Evolutionary conservation across 345 rosid species (phyloP).

Genomic region (Syzygium oleosum): DNA sequence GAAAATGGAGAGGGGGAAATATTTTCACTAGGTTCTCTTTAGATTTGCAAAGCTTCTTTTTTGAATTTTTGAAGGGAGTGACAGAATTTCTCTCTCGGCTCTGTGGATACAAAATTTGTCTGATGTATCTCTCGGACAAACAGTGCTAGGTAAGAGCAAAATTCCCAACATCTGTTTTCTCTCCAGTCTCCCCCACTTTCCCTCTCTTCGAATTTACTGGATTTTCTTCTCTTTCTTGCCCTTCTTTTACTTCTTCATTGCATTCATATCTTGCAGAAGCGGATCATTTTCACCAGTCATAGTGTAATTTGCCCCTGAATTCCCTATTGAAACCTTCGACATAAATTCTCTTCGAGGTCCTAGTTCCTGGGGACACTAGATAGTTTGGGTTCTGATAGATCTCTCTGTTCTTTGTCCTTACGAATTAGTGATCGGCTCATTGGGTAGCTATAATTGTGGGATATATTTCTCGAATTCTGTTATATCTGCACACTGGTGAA

Average conservation of each 20-base stretch:
- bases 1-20: constrained; percentile 10
- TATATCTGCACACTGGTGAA: neutral
- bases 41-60: neutral
- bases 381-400: neutral
- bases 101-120: neutral
- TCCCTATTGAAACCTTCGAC: neutral
- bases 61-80: neutral
- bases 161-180: constrained; percentile 14
- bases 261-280: neutral
- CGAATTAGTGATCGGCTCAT: neutral
- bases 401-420: neutral
- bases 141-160: constrained; percentile 9
- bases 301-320: neutral
- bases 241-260: neutral
- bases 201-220: neutral
- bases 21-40: neutral
- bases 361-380: neutral
- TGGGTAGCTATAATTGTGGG: neutral
- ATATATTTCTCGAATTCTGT: neutral
- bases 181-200: neutral
- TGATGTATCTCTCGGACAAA: constrained; percentile 31
- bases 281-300: neutral
- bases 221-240: neutral
- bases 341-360: neutral
- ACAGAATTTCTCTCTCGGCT: neutral